Percentiles rank a stretch among this genome's conserved stretches.
These are phyloP conservation scores for Aspergillus nanangensis DNA, from an alignment of 495 filamentous ascomycete species.

Conservation along the genomic window DNA sequence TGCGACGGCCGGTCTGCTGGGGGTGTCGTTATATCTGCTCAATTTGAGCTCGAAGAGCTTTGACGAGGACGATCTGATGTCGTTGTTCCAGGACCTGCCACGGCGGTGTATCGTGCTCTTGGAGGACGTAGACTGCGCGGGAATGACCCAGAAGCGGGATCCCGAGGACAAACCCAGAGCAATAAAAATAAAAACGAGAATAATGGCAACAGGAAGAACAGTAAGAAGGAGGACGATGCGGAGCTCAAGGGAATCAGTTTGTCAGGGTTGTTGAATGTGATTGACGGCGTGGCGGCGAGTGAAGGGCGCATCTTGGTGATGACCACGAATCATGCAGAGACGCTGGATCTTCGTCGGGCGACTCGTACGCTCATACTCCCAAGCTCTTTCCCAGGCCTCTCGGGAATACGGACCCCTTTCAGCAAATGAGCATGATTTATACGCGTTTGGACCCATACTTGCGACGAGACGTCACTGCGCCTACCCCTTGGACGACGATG, in stretches of 20 bases:
- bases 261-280: conserved; percentile 71
- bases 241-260: conserved; percentile 58
- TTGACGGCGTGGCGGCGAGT: conserved; percentile 74
- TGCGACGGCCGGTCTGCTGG: conserved; percentile 38
- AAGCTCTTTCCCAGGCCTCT: too few relatives aligned
- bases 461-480: too few relatives aligned
- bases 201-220: conserved; percentile 1
- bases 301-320: conserved; percentile 79
- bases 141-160: conserved; percentile 52
- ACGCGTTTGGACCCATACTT: too few relatives aligned
- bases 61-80: conserved; percentile 63
- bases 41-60: conserved; percentile 38
- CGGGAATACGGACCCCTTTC: too few relatives aligned
- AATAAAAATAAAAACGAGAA: background rate
- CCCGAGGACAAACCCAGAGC: background rate
- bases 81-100: conserved; percentile 59
- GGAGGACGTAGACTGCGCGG: conserved; percentile 45
- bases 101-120: conserved; percentile 43
- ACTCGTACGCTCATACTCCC: too few relatives aligned
- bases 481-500: too few relatives aligned
- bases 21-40: conserved; percentile 42
- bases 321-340: conserved; percentile 78
- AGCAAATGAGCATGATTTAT: too few relatives aligned
- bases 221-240: conserved; percentile 19
- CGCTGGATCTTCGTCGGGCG: too few relatives aligned